Base-by-base conservation (phyloP, 306 rosid species). In the Ziziphus jujuba region DNA sequence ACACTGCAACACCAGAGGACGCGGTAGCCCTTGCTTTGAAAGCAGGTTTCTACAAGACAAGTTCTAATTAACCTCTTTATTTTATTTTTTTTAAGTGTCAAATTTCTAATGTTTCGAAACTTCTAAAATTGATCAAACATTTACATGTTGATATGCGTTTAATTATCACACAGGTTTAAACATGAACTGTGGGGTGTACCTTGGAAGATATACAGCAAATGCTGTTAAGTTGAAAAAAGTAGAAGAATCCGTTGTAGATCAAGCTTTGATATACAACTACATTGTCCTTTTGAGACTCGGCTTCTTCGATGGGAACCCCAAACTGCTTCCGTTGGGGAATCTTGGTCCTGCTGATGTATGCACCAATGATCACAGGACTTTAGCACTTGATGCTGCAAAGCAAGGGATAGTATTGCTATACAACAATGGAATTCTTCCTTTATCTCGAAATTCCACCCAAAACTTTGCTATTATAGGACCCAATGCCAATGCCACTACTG, bases 11-110 rank as follows among this genome's bases (percentile, higher is more conserved):
- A 70, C 91, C 80, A 59, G 90, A 90, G 78, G 97, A 87, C 82
- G 97, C 92, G 44, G 92, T 84, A n/a, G 90, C 95, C 66, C 89
- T 85, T 79, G 91, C 92, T 57, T 65, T 91, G 34, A 82, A 84
- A 69, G 97, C 97, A 77, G 92, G 97, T 80, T 28, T 28, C 33
- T 28, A 28, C 33, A 28, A 28, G 4, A 28, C 33, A 28, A 28
- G 33, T 28, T 28, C 33, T 28, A 28, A 28, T 28, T 28, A 28
- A 28, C 33, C 33, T 28, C 33, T 28, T 28, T 28, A 1, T 28
- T 28, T 28, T 4, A 1, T 28, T 28, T 28, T 4, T 28, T 28
- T 28, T 28, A n/a, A n/a, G 5, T 16, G 3, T 50, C 9, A 5
- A 50, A 50, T 47, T 14, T 13, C 0, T 47, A 16, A 50, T 0